Evolutionary conservation across 208 protist genomes (phyloP).

Genomic region (Leishmania lainsoni): DNA sequence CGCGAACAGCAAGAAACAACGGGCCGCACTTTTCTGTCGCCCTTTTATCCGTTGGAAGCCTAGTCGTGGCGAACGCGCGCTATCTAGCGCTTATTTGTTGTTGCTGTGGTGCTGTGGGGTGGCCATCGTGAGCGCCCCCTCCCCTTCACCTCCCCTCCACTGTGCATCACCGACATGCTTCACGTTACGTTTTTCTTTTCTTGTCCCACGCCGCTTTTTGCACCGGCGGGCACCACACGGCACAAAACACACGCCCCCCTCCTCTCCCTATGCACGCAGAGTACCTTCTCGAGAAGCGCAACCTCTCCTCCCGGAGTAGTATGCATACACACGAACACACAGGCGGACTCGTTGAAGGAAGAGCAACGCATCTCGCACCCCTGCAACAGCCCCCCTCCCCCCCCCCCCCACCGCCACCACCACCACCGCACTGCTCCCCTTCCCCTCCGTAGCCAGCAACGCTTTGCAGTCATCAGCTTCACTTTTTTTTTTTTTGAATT

Average conservation of each 20-base stretch:
- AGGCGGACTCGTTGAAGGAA: not conserved
- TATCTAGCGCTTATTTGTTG: not conserved
- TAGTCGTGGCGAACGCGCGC: not conserved
- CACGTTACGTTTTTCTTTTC: constrained; percentile 9
- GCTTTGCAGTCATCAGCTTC: not conserved
- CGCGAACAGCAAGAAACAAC: not conserved
- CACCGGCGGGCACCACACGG: not conserved
- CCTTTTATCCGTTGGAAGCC: not conserved
- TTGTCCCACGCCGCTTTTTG: not conserved
- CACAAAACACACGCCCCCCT: not conserved
- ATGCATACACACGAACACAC: not conserved
- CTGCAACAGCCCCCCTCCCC: not conserved
- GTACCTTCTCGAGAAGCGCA: not conserved
- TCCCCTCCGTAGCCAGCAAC: not conserved
- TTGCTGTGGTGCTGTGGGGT: not conserved
- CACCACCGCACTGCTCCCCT: not conserved
- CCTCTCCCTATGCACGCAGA: not conserved
- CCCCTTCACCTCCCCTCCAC: not conserved
- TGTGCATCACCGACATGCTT: constrained; percentile 7
- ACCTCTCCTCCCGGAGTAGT: not conserved
- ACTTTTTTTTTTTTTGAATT: too few species aligned
- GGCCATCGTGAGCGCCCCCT: not conserved
- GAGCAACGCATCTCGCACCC: not conserved
- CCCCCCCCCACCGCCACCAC: not conserved
- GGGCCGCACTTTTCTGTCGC: not conserved